Conservation (phyloP, 495 filamentous ascomycete genomes). For the Elasticomyces elasticus region DNA sequence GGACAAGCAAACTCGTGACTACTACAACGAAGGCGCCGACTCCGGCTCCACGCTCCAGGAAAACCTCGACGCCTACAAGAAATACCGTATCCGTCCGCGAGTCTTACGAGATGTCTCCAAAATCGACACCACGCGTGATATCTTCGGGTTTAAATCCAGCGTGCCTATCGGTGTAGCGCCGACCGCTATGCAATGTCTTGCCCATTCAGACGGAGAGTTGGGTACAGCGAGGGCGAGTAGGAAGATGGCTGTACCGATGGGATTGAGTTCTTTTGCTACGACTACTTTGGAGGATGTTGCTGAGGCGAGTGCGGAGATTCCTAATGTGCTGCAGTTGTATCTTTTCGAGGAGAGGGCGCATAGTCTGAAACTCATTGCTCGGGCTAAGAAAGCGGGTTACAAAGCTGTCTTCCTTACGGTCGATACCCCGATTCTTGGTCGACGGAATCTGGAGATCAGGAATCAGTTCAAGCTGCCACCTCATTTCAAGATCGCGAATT, state of each 20-base stretch:
- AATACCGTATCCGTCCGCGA: constrained; percentile 26
- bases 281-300: constrained; percentile 24
- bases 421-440: constrained; percentile 31
- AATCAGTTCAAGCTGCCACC: constrained; percentile 37
- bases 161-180: constrained; percentile 26
- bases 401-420: constrained; percentile 33
- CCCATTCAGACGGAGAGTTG: constrained; percentile 23
- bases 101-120: constrained; percentile 22
- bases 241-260: constrained; percentile 20
- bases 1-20: constrained; percentile 34
- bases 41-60: constrained; percentile 28
- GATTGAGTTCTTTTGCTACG: constrained; percentile 21
- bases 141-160: constrained; percentile 21
- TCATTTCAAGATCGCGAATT: constrained; percentile 30
- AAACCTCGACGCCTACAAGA: constrained; percentile 24
- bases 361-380: constrained; percentile 37
- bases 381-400: constrained; percentile 33
- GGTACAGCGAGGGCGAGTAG: constrained; percentile 22
- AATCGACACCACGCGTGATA: constrained; percentile 8
- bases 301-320: constrained; percentile 6
- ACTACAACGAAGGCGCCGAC: constrained; percentile 43
- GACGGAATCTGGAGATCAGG: constrained; percentile 37
- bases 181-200: constrained; percentile 26
- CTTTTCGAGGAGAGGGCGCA: constrained; percentile 26
- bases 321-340: constrained; percentile 25